phyloP scores from a whole-genome alignment of 176 grass and related monocot species.

The Sorghum bicolor region DNA sequence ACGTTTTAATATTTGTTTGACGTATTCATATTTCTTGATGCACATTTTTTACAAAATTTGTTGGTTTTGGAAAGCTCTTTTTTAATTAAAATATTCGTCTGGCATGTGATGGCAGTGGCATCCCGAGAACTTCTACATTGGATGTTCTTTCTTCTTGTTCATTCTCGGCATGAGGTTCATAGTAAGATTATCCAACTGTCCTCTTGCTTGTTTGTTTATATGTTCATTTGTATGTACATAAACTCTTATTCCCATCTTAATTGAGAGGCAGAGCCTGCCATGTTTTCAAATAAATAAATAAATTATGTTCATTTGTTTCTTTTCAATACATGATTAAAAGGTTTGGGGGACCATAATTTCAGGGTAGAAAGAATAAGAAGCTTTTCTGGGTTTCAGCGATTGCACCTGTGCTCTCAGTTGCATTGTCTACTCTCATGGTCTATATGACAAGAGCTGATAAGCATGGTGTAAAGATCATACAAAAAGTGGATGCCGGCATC shows the following conservation, averaged over 20 bases:
- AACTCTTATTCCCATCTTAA: too few species aligned
- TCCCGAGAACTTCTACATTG: constrained; percentile 1
- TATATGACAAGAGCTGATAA: constrained; percentile 87
- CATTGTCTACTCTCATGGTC: constrained; percentile 74
- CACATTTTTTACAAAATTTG: not conserved
- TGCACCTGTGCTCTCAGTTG: constrained; percentile 68
- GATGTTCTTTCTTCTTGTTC: constrained; percentile 8
- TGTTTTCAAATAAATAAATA: too few species aligned
- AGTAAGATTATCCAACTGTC: constrained; percentile 3
- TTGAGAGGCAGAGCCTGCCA: too few species aligned
- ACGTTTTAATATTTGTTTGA: not conserved
- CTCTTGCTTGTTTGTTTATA: not conserved
- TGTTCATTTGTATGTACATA: too few species aligned
- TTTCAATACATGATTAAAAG: not conserved
- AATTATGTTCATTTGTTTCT: too few species aligned
- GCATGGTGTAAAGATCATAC: constrained; percentile 42
- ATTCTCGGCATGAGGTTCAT: constrained; percentile 12
- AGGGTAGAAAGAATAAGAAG: constrained; percentile 77
- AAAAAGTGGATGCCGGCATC: constrained; percentile 43
- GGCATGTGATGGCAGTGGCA: constrained; percentile 6
- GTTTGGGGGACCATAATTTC: constrained; percentile 13
- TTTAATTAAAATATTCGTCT: not conserved
- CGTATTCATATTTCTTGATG: not conserved
- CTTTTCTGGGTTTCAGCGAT: constrained; percentile 93
- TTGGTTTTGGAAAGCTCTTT: not conserved